Conservation (phyloP, 164 flowering plant genomes). For the Liriodendron chinense region DNA sequence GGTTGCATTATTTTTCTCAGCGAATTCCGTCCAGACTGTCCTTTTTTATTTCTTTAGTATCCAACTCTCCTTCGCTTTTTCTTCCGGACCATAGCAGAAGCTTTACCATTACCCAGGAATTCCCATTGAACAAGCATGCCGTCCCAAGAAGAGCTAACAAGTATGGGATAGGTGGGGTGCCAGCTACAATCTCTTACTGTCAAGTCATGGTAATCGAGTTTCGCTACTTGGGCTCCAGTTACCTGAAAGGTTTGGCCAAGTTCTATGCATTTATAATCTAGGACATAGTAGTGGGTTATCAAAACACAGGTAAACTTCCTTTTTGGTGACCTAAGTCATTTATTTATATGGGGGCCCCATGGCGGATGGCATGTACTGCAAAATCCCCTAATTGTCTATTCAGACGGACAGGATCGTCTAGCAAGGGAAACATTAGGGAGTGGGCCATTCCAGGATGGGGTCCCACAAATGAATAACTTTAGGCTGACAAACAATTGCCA, state of each 20-base stretch:
- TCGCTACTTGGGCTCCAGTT: slow-evolving; percentile 59
- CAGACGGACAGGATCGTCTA: too few species aligned
- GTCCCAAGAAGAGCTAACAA: slow-evolving; percentile 84
- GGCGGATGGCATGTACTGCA: not conserved
- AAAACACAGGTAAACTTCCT: not conserved
- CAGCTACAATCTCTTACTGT: slow-evolving; percentile 86
- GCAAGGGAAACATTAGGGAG: too few species aligned
- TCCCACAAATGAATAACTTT: too few species aligned
- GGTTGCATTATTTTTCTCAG: not conserved
- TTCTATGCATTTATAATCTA: not conserved
- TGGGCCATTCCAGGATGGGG: too few species aligned
- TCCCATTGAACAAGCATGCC: slow-evolving; percentile 67
- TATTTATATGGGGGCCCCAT: not conserved
- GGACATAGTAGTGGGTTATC: not conserved
- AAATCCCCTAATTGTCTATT: too few species aligned
- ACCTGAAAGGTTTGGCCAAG: slow-evolving; percentile 31
- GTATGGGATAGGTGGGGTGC: slow-evolving; percentile 75
- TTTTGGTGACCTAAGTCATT: not conserved
- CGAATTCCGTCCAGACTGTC: not conserved
- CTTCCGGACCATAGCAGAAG: slow-evolving; percentile 19
- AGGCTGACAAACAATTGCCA: not conserved
- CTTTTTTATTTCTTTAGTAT: not conserved
- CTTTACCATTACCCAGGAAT: slow-evolving; percentile 44
- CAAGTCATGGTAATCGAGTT: slow-evolving; percentile 45
- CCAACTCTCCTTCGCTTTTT: slow-evolving; percentile 26